Conservation (phyloP, 768 basidiomycete genomes). For the Mycena floridula region DNA sequence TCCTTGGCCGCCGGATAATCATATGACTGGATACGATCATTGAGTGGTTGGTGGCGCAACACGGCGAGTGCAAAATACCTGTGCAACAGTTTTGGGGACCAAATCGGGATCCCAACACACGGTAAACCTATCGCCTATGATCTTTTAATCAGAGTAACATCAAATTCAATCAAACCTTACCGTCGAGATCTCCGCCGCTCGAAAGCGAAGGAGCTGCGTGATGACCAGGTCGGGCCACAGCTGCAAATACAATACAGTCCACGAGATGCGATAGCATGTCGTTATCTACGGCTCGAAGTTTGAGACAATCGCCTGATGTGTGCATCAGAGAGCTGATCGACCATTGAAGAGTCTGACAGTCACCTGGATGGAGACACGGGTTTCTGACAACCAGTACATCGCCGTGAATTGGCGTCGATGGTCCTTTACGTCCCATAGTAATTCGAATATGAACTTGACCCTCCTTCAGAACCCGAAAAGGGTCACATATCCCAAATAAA, state of each 20-base stretch:
- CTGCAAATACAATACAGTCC: conserved; percentile 65
- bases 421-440: conserved; percentile 42
- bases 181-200: conserved; percentile 62
- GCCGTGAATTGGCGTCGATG: conserved; percentile 48
- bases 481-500: conserved; percentile 65
- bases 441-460: conserved; percentile 62
- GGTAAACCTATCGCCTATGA: conserved; percentile 56
- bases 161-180: conserved; percentile 15
- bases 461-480: conserved; percentile 53
- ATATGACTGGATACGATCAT: conserved; percentile 47
- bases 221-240: conserved; percentile 47
- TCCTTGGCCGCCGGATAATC: conserved; percentile 64
- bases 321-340: neutral
- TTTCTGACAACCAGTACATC: conserved; percentile 64
- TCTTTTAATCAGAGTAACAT: neutral
- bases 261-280: conserved; percentile 47
- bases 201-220: conserved; percentile 66
- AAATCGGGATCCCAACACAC: conserved; percentile 67
- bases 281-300: conserved; percentile 52
- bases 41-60: neutral
- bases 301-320: conserved; percentile 48
- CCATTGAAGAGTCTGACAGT: neutral
- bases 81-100: conserved; percentile 46
- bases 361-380: conserved; percentile 65
- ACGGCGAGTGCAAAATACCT: conserved; percentile 28